These are phyloP conservation scores for Mortierella polycephala DNA, from an alignment of 371 early-diverging fungal species.

Conservation along the genomic window DNA sequence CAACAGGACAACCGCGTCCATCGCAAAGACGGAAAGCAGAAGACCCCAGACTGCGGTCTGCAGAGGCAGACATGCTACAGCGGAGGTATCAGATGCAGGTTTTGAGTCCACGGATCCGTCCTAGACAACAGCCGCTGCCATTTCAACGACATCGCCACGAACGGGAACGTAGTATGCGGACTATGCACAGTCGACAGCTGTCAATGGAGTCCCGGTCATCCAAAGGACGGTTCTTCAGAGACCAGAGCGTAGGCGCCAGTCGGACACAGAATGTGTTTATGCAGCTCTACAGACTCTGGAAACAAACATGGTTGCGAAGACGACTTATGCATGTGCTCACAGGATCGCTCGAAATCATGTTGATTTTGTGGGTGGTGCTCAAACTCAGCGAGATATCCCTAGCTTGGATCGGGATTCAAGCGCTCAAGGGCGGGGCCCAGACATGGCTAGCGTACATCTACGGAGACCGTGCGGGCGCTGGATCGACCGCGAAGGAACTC, in stretches of 20 bases:
- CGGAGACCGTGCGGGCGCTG: slow-evolving; percentile 30
- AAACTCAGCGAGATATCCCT: slow-evolving; percentile 31
- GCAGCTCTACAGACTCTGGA: slow-evolving; percentile 48
- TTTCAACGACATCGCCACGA: slow-evolving; percentile 3
- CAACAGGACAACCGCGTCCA: background rate
- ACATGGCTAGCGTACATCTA: slow-evolving; percentile 27
- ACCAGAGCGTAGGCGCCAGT: slow-evolving; percentile 35
- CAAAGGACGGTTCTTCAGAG: slow-evolving; percentile 14
- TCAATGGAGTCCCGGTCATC: background rate
- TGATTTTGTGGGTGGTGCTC: slow-evolving; percentile 30
- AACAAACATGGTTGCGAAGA: slow-evolving; percentile 39
- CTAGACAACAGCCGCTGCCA: slow-evolving; percentile 7
- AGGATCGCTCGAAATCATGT: slow-evolving; percentile 27
- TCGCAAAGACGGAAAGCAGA: background rate
- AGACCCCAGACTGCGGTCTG: no score
- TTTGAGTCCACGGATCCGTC: slow-evolving; percentile 22
- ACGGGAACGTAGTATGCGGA: no score
- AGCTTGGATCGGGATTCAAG: slow-evolving; percentile 25
- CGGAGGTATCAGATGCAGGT: slow-evolving; percentile 22
- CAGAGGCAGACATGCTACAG: slow-evolving; percentile 22
- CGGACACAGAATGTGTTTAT: slow-evolving; percentile 31
- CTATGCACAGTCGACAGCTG: no score
- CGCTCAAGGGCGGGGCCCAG: slow-evolving; percentile 20
- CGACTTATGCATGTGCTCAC: slow-evolving; percentile 48
- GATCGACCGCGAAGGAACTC: slow-evolving; percentile 34